Base-by-base conservation (phyloP, 495 filamentous ascomycete genomes). In the Penicillium argentinense region DNA sequence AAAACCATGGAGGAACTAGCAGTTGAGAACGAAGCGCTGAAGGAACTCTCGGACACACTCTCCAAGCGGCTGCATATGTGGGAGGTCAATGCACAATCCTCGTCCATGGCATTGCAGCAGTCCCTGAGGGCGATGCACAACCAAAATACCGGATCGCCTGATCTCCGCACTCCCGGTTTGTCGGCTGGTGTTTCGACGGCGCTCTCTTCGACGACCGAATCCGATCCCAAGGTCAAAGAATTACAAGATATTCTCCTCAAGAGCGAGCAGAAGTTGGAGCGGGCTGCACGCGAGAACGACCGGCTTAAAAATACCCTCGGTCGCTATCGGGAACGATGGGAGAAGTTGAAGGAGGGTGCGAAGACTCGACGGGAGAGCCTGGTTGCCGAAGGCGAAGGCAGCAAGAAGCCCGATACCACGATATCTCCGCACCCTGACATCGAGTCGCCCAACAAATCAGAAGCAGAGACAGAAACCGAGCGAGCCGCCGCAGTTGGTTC, bases 281-380 rank as follows among this genome's bases (percentile, higher is more conserved):
- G 72, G 23, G 59, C 83, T 41, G 78, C 74, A 28, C 77, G 76
- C 42, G 84, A 88, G 47, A 85, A 90, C 53, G 79, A 85, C 46
- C 90, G 87, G 60, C 66, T 88, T 33, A 76, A 80, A 32, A 73
- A 69, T 28, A 82, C 84, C 5, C 66, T 92, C 14, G 73, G 74
- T 9, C 76, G 81, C 45, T 95, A 95, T 61, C 64, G 86, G 21
- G 84, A 89, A 42, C 76, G 82, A 49, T 96, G 88, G 86, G 86
- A 95, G 66, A 84, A 85, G 64, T 70, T 96, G 57, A 92, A 93
- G 62, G 85, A 88, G 13, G 84, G 86, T 0, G 91, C 91, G 9
- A 90, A 87, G 65, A 83, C 79, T 1, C 48, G 79, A 49, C 48
- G 66, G 21, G 47, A 57, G 45, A 45, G 51, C 51, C 47, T 57